Evolutionary conservation across 306 rosid genomes (phyloP), one percentile per base, ranked within the genome.

Genomic region (Prunus salicina): DNA sequence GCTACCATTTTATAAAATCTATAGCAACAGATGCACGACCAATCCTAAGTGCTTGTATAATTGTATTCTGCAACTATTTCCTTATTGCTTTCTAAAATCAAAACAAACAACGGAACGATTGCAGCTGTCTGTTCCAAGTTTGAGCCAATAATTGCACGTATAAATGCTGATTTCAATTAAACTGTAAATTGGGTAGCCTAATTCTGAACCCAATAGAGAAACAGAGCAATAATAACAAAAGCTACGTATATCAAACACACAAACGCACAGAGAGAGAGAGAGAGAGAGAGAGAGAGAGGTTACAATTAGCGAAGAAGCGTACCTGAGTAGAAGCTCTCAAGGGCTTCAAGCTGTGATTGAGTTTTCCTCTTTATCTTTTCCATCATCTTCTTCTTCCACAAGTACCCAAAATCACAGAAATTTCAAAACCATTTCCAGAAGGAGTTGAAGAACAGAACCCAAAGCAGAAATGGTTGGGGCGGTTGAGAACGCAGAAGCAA

Each of bases 261-360:
- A 38, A 9, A 0, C 43, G 7, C 43, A 1, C 2, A 46, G 28
- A 20, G 64, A 47, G 18, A 28, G 24, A 28, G 22, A 34, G 6
- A 46, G 28, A 20, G 64, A 47, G 18, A 28, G 24, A 28, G 19
- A 47, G 6, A 2, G 41, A 67, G 67, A 56, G 43, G 9, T 41
- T 52, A 24, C 11, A 45, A 50, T 30, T 12, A 2, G 8, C 25
- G 27, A 56, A 7, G 20, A 28, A 55, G 47, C 71, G 43, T 83
- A 80, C 90, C 90, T 56, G 65, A 76, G 80, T 81, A 86, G 41
- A 86, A 74, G 51, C 56, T 74, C 57, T 86, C 82, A 57, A 83
- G 90, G 55, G 81, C 82, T 82, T 80, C 75, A 53, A 84, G 72
- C 27, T 80, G 88, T 3, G 69, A 56, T 30, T 74, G 78, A 1